Percentiles rank a stretch among this genome's conserved stretches.
These are phyloP conservation scores for Aplosporella prunicola DNA, from an alignment of 2,329 filamentous ascomycete species.

Conservation along the genomic window DNA sequence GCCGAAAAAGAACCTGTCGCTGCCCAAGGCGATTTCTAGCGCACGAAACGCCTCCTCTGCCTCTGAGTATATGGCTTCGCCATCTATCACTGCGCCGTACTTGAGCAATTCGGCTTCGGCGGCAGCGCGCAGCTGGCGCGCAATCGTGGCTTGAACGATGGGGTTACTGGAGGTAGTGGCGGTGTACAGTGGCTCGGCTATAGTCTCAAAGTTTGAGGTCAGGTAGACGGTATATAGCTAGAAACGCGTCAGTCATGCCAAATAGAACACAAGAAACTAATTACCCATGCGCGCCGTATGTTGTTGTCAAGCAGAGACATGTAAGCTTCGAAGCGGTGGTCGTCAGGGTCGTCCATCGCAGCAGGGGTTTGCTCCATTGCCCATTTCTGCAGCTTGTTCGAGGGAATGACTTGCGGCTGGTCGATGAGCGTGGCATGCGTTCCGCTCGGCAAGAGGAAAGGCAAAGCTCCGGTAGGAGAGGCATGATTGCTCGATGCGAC, in stretches of 20 bases:
- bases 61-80: slow-evolving; percentile 48
- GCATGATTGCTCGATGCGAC: slow-evolving; percentile 82
- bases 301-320: slow-evolving; percentile 64
- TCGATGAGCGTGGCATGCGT: slow-evolving; percentile 19
- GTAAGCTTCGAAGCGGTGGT: slow-evolving; percentile 62
- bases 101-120: slow-evolving; percentile 67
- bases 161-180: slow-evolving; percentile 48
- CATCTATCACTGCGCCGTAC: slow-evolving; percentile 47
- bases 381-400: slow-evolving; percentile 62
- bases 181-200: slow-evolving; percentile 67
- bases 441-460: slow-evolving; percentile 62
- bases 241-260: background rate
- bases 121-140: slow-evolving; percentile 59
- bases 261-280: too few relatives aligned
- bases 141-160: slow-evolving; percentile 54
- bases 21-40: slow-evolving; percentile 49
- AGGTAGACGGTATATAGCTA: slow-evolving; percentile 76
- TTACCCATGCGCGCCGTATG: slow-evolving; percentile 79
- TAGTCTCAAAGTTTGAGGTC: slow-evolving; percentile 53
- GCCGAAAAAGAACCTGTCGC: slow-evolving; percentile 53
- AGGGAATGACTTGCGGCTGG: slow-evolving; percentile 41
- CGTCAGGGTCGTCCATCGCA: slow-evolving; percentile 37
- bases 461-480: slow-evolving; percentile 77
- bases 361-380: slow-evolving; percentile 37
- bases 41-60: slow-evolving; percentile 55